Evolutionary conservation across 176 grass and related monocot species (phyloP), one percentile per base, ranked within the genome.

Genomic region (Avena sativa): DNA sequence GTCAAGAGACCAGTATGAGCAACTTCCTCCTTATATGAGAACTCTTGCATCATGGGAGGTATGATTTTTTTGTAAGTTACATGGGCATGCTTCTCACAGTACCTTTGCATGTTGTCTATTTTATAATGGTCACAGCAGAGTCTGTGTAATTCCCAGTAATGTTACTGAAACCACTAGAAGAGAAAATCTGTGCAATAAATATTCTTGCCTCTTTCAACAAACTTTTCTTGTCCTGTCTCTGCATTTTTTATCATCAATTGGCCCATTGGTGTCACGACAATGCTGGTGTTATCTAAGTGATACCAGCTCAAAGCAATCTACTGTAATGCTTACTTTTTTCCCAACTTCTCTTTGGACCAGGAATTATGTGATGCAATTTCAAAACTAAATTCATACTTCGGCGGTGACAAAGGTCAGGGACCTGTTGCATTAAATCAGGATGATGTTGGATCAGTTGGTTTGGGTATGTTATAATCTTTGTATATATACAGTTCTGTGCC

Each of bases 11-110:
- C 86, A 88, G 12, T 98, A 94, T 49, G 93, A 95, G 64, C 59
- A 90, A 59, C 82, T 98, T 73, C 96, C 96, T 62, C 62, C 90
- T 43, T 98, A 89, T 74, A 89, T 98, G 91, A 95, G 89, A 83
- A 85, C 84, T 74, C 87, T 98, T 20, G 96, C 90, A 53, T 89
- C 96, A 34, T 95, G 93, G 93, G 92, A 95, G 93, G 96, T 98
- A 76, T 55, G 62, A 16, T 48, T 67, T 90, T 59, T 48, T 81
- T 4, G 36, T 88, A 44, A 81, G 61, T 11, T 80, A 73, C 12
- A 12, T 55, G 28, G 12, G 23, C 4, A 19, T 84, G 48, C 21
- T 74, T 58, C 68, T 71, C 49, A 36, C 78, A 25, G 9, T 25
- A 74, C 61, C 25, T 78, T 8, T 60, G 34, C 21, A 62, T 78